Base-by-base conservation (phyloP, 1,284 basidiomycete genomes). In the Volvariella volvacea region DNA sequence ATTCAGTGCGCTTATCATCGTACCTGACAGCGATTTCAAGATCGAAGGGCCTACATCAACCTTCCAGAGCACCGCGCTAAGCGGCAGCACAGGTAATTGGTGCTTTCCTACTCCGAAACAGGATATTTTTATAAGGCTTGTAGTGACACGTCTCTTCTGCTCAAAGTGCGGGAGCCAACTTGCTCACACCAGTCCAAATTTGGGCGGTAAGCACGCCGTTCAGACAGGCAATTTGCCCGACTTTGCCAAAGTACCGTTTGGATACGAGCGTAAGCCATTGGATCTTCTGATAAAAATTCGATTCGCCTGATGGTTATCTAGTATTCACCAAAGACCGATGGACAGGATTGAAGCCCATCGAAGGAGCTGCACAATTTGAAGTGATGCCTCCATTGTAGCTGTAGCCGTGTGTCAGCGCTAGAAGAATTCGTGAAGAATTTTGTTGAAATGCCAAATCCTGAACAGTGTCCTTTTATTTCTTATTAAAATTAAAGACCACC, bases 271-370 rank as follows among this genome's bases (percentile, higher is more conserved):
- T 64, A 44, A 51, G 60, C 34, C 10, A 17, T 41, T 9, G 12
- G 12, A 12, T 8, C 6, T 7, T n/a, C 9, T n/a, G 6, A 6
- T 4, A 4, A n/a, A 6, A 28, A 8, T 14, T n/a, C 15, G 3
- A 17, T 14, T 38, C 4, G 20, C 28, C 17, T 25, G 12, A 33
- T 38, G 19, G 31, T 16, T 17, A 34, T 47, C 3, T 36, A 64
- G 62, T 65, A 15, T 65, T 63, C 49, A 57, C 60, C 17, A 65
- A 65, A 48, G 60, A 63, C 43, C 57, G 62, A 39, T 65, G 60
- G 59, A 49, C 48, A n/a, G 58, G 53, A 2, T 41, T 65, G 3
- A 47, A 43, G 1, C 45, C 54, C 3, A 43, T 65, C 19, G 16
- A 38, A 1, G 57, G 46, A 7, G 61, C 63, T 7, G 51, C 48